Base-by-base conservation (phyloP, 805 yeast species). In the Candida tallmaniae region DNA sequence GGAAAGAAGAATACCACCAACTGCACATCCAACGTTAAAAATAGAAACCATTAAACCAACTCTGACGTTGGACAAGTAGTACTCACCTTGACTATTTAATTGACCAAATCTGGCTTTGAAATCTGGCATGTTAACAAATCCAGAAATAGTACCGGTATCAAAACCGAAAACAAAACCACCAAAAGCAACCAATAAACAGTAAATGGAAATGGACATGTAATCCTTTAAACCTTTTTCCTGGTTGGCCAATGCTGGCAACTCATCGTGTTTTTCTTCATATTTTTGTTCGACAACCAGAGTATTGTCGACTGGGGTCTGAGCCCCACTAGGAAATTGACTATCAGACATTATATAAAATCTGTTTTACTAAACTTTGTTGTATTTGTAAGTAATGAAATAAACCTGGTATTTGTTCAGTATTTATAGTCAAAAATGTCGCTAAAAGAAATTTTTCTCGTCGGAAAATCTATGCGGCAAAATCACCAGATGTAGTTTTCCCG, bases 131-230 rank as follows among this genome's bases (percentile, higher is more conserved):
- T 74, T 75, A 35, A 78, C 74, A 50, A 80, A 76, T 46, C 86
- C 86, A 27, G 83, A 78, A 56, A 80, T 75, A 45, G 87, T 79
- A 65, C 86, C 87, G 35, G 85, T 80, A 65, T 80, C 87, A 72
- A 79, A 80, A 42, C 87, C 87, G 51, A 79, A 81, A 24, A 80
- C 78, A 52, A 76, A 80, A 29, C 88, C 88, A 64, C 86, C 87
- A 43, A 81, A 81, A 20, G 86, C 83, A 40, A 80, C 75, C 33
- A 74, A 50, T 9, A 67, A 46, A 56, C 85, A 78, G 43, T 60
- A 58, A 15, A 57, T 22, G 58, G 60, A 32, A 51, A 62, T 57
- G 16, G 57, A 44, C 11, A 55, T 17, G 35, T 63, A 60, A 27
- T 60, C 67, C 36, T 53, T 55, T 39, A 48, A 40, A 13, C 53